These are phyloP conservation scores for Heterobasidion occidentale DNA, from an alignment of 1,284 basidiomycete species.

Conservation along the genomic window DNA sequence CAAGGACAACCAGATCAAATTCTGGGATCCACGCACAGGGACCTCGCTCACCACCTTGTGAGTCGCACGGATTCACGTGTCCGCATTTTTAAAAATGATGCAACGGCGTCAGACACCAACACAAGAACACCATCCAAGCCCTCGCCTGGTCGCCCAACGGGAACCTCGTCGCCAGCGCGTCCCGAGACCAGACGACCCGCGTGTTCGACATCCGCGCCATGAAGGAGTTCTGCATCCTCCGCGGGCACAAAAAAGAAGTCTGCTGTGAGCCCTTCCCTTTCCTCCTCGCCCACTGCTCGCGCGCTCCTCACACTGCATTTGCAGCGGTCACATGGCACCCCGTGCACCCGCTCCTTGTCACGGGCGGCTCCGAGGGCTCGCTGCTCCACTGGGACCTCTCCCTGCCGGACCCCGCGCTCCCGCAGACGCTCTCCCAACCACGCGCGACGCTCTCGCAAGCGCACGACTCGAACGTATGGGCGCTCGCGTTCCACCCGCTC, in stretches of 20 bases:
- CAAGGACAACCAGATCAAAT: conserved; percentile 98
- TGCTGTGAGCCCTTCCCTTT: conserved; percentile 65
- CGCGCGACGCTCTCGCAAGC: conserved; percentile 84
- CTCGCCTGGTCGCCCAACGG: conserved; percentile 91
- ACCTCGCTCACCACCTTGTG: conserved; percentile 83
- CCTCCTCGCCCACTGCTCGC: neutral
- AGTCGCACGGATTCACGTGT: neutral
- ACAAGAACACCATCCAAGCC: conserved; percentile 96
- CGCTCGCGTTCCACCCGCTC: conserved; percentile 90
- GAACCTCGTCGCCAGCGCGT: conserved; percentile 88
- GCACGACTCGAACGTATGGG: conserved; percentile 97
- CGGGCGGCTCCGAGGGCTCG: conserved; percentile 90
- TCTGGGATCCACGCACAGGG: conserved; percentile 94
- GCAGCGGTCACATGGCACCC: conserved; percentile 93
- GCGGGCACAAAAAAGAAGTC: conserved; percentile 96
- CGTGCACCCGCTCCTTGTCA: conserved; percentile 84
- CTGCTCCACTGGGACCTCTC: conserved; percentile 91
- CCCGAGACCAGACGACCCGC: conserved; percentile 88
- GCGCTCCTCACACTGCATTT: neutral
- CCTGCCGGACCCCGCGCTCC: conserved; percentile 20
- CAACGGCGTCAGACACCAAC: conserved; percentile 63
- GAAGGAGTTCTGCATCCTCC: conserved; percentile 87
- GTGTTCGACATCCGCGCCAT: conserved; percentile 98
- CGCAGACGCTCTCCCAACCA: conserved; percentile 32
- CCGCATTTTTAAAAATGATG: neutral